phyloP scores from a whole-genome alignment of 176 grass and related monocot species.

The Poa annua region DNA sequence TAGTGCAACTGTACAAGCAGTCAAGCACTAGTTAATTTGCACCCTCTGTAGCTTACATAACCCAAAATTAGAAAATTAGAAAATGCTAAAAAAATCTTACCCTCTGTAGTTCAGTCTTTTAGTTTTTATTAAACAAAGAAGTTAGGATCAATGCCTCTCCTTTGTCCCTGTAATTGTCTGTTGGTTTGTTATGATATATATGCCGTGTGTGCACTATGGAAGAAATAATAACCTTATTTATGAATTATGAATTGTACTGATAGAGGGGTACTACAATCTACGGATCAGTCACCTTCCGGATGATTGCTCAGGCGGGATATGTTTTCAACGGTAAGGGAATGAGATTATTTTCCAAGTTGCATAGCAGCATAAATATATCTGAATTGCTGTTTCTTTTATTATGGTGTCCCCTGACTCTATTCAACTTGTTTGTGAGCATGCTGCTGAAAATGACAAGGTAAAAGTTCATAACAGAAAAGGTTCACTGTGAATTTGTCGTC shows the following conservation, averaged over 20 bases:
- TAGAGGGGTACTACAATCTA: background rate
- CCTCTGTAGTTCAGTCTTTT: conserved; percentile 17
- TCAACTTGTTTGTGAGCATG: conserved; percentile 50
- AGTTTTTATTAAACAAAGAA: conserved; percentile 4
- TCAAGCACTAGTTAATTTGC: background rate
- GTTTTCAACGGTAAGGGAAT: background rate
- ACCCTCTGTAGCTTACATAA: conserved; percentile 19
- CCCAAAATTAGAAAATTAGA: background rate
- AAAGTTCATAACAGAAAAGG: background rate
- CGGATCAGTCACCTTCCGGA: background rate
- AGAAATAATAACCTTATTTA: background rate
- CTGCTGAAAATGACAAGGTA: conserved; percentile 87
- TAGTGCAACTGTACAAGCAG: conserved; percentile 1
- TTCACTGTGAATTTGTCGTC: background rate
- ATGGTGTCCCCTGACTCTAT: conserved; percentile 88
- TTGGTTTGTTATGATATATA: background rate
- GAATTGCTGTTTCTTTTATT: conserved; percentile 91
- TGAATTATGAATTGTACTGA: background rate
- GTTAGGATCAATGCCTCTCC: background rate
- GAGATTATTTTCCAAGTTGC: background rate
- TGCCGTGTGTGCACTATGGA: background rate
- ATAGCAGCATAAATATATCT: conserved; percentile 56
- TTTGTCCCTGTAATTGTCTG: background rate
- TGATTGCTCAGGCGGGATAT: background rate
- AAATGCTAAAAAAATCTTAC: background rate